Percentiles rank a stretch among this genome's conserved stretches.
Conservation (phyloP, 805 yeast genomes). For the Priceomyces carsonii region DNA sequence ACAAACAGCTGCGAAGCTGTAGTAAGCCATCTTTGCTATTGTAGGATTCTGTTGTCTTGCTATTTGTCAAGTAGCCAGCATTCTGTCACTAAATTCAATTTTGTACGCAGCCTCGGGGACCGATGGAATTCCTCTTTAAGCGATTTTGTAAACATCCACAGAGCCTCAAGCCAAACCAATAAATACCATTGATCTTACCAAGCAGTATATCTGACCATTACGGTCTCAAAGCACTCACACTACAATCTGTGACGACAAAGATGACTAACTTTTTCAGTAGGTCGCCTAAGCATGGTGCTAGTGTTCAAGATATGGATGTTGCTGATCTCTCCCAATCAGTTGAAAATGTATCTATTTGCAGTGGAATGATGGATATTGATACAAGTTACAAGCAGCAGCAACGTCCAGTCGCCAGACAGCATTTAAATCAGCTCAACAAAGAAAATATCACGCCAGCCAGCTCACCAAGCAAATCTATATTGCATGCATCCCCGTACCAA, state of each 20-base stretch:
- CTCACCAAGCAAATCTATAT: constrained; percentile 38
- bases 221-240: no score
- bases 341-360: constrained; percentile 42
- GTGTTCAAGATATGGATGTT: constrained; percentile 16
- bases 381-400: constrained; percentile 20
- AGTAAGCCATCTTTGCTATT: no score
- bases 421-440: constrained; percentile 24
- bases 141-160: constrained; percentile 7
- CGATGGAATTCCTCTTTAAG: constrained; percentile 4
- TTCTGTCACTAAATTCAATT: no score
- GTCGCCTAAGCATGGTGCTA: constrained; percentile 13
- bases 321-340: constrained; percentile 42
- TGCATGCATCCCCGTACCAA: constrained; percentile 29
- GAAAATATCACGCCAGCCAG: constrained; percentile 37
- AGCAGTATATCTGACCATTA: no score
- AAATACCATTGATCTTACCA: constrained; percentile 4
- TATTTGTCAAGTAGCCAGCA: no score
- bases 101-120: no score
- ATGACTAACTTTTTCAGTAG: constrained; percentile 9
- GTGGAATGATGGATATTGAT: constrained; percentile 42
- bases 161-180: constrained; percentile 1
- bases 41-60: no score
- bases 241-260: not conserved
- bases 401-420: constrained; percentile 10
- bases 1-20: no score